Evolutionary conservation across 2,329 filamentous ascomycete genomes (phyloP).

Genomic region (Verticillium nonalfalfae): DNA sequence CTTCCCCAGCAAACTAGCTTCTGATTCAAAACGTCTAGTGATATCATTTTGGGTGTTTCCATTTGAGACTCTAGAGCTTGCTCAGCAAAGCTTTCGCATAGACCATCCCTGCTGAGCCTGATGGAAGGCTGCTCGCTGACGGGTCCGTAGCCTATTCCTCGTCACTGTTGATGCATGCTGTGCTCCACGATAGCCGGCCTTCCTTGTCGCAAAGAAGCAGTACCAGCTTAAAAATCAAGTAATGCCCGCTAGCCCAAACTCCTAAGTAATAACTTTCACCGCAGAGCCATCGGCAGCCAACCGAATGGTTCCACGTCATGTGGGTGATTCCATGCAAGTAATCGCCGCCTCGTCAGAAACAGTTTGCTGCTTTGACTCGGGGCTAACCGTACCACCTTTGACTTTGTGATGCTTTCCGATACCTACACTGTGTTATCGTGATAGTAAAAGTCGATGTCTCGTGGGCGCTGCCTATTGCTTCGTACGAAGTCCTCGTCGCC

Average conservation of each 20-base stretch:
- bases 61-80: too few relatives aligned
- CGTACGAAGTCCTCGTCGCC: conserved; percentile 87
- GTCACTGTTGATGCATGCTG: neutral
- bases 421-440: conserved; percentile 74
- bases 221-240: neutral
- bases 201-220: neutral
- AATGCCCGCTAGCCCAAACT: neutral
- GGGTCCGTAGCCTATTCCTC: neutral
- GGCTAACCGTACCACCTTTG: neutral
- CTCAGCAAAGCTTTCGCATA: too few relatives aligned
- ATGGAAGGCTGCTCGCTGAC: neutral
- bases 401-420: neutral
- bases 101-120: too few relatives aligned
- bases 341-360: neutral
- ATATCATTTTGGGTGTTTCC: too few relatives aligned
- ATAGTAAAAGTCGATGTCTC: conserved; percentile 90
- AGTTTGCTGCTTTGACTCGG: neutral
- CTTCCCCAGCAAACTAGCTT: too few relatives aligned
- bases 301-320: neutral
- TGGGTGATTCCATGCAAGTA: neutral
- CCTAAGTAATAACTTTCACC: neutral
- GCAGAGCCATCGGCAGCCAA: neutral
- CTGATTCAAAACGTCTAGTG: too few relatives aligned
- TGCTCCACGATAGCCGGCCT: neutral
- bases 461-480: conserved; percentile 69